Percentiles rank a stretch among this genome's conserved stretches.
phyloP scores from a whole-genome alignment of 345 rosid species.

The Crucihimalaya himalaica region DNA sequence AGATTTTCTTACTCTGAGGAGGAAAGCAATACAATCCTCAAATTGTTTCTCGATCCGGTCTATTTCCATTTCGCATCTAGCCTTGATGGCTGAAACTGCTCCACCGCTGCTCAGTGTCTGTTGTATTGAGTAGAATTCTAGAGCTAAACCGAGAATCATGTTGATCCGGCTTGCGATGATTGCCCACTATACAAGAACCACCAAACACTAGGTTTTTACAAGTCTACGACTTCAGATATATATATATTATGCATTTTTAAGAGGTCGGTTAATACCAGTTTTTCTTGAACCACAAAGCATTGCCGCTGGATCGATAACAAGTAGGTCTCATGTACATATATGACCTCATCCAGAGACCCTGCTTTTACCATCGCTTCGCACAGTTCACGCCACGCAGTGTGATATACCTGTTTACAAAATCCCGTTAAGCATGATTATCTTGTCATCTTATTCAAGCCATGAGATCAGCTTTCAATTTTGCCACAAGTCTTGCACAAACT shows the following conservation, averaged over 20 bases:
- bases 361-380: slow-evolving; percentile 89
- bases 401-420: slow-evolving; percentile 76
- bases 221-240: no score
- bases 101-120: slow-evolving; percentile 80
- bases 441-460: not conserved
- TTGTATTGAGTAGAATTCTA: slow-evolving; percentile 89
- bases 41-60: slow-evolving; percentile 83
- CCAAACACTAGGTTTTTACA: not conserved
- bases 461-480: no score
- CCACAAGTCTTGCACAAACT: no score
- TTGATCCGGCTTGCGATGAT: slow-evolving; percentile 91
- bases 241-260: not conserved
- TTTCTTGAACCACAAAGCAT: slow-evolving; percentile 96
- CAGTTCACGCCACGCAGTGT: slow-evolving; percentile 96
- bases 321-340: slow-evolving; percentile 95
- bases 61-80: slow-evolving; percentile 84
- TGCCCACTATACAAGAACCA: slow-evolving; percentile 66
- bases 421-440: slow-evolving; percentile 25
- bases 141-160: slow-evolving; percentile 81
- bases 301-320: slow-evolving; percentile 91
- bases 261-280: slow-evolving; percentile 55
- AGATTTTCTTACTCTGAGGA: slow-evolving; percentile 67
- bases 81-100: slow-evolving; percentile 73
- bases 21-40: slow-evolving; percentile 90
- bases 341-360: slow-evolving; percentile 91